phyloP scores from a whole-genome alignment of 2,329 filamentous ascomycete genomes.

The Fusarium verticillioides region DNA sequence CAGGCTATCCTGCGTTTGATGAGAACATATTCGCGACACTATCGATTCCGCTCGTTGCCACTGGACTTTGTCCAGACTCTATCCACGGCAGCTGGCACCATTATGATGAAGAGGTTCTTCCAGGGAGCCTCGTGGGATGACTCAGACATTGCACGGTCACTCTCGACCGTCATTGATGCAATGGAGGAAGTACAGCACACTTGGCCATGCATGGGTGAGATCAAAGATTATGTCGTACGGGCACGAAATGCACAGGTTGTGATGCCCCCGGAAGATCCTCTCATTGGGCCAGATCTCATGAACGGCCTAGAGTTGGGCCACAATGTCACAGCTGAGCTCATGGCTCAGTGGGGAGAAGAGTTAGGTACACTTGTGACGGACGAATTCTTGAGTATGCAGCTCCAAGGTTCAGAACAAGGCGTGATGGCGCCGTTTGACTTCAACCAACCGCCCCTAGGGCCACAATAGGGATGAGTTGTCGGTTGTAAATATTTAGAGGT shows the following conservation, averaged over 20 bases:
- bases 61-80: conserved; percentile 62
- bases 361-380: conserved; percentile 50
- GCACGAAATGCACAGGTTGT: conserved; percentile 47
- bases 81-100: conserved; percentile 57
- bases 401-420: conserved; percentile 43
- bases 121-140: conserved; percentile 54
- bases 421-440: conserved; percentile 48
- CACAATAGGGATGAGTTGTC: neutral
- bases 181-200: conserved; percentile 64
- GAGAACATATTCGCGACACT: conserved; percentile 56
- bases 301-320: conserved; percentile 47
- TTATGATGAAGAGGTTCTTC: conserved; percentile 59
- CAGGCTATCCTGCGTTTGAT: conserved; percentile 58
- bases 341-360: conserved; percentile 47
- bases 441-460: conserved; percentile 39
- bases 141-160: conserved; percentile 58
- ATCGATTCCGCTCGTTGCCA: conserved; percentile 56
- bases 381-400: conserved; percentile 50
- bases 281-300: conserved; percentile 49
- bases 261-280: conserved; percentile 47
- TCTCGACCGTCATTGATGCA: conserved; percentile 61
- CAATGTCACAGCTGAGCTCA: conserved; percentile 39
- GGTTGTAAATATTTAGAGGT: neutral
- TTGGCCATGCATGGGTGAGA: conserved; percentile 58
- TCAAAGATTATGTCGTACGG: conserved; percentile 50